Evolutionary conservation across 2,329 filamentous ascomycete species (phyloP).

Genomic region (Scedosporium aurantiacum): DNA sequence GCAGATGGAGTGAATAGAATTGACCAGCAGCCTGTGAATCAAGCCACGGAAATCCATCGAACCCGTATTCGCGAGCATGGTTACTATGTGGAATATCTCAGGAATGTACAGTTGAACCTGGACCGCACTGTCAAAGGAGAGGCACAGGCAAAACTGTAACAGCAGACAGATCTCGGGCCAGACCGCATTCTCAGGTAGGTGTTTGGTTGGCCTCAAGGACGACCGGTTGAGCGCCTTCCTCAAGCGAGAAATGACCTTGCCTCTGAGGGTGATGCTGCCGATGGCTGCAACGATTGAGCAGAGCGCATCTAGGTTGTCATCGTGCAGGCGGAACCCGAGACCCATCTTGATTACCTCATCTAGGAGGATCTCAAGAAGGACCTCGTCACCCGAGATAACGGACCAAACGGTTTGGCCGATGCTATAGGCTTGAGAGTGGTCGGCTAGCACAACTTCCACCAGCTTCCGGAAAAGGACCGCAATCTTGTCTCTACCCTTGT

Average conservation of each 20-base stretch:
- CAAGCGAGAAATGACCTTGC: constrained; percentile 53
- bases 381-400: constrained; percentile 51
- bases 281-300: constrained; percentile 53
- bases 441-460: constrained; percentile 52
- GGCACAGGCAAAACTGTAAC: constrained; percentile 52
- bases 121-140: constrained; percentile 57
- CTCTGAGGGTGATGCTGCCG: constrained; percentile 53
- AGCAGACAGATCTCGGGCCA: constrained; percentile 61
- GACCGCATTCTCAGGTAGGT: constrained; percentile 54
- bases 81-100: constrained; percentile 60
- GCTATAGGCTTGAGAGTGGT: constrained; percentile 46
- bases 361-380: constrained; percentile 54
- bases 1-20: constrained; percentile 57
- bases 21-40: constrained; percentile 54
- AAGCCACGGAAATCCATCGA: constrained; percentile 42
- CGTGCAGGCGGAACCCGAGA: constrained; percentile 42
- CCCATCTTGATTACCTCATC: constrained; percentile 58
- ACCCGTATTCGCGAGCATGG: constrained; percentile 59
- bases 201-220: constrained; percentile 53
- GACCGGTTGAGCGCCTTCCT: constrained; percentile 58
- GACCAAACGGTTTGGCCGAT: constrained; percentile 60
- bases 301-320: constrained; percentile 48
- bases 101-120: constrained; percentile 58
- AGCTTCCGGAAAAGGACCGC: constrained; percentile 53
- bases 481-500: constrained; percentile 56